phyloP scores from a whole-genome alignment of 805 yeast species.

The Komagataella pastoris region DNA sequence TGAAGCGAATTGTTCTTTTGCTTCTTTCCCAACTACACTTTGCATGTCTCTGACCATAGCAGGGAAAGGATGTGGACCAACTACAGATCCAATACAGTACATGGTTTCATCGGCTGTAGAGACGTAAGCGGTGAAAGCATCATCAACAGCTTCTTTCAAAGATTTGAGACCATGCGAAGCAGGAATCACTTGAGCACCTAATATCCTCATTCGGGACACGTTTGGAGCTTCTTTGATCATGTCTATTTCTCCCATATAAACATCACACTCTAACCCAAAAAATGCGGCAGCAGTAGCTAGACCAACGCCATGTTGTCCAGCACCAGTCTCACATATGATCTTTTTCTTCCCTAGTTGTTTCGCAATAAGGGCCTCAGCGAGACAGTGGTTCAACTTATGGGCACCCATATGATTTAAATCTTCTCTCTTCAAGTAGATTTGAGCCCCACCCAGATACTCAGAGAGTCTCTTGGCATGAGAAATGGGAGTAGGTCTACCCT shows the following conservation, averaged over 20 bases:
- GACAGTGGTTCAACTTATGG: constrained; percentile 33
- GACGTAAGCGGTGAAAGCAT: constrained; percentile 5
- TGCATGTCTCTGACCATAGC: constrained; percentile 6
- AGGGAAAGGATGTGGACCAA: constrained; percentile 7
- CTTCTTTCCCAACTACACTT: constrained; percentile 6
- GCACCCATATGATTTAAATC: constrained; percentile 30
- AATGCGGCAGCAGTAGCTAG: constrained; percentile 37
- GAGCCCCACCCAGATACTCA: constrained; percentile 3
- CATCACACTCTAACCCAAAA: constrained; percentile 7
- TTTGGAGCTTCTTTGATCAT: constrained; percentile 6
- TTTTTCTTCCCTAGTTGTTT: constrained; percentile 28
- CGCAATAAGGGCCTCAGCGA: constrained; percentile 30
- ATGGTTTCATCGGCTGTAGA: constrained; percentile 4
- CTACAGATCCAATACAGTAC: constrained; percentile 7
- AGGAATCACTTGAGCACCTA: constrained; percentile 6
- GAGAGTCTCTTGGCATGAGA: constrained; percentile 4
- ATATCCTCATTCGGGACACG: constrained; percentile 5
- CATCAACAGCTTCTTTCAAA: constrained; percentile 7
- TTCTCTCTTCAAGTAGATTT: constrained; percentile 4
- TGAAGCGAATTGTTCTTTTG: constrained; percentile 4
- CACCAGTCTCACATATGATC: constrained; percentile 35
- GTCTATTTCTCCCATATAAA: constrained; percentile 6
- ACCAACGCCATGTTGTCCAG: constrained; percentile 39
- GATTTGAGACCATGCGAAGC: constrained; percentile 5
- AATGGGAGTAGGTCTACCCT: constrained; percentile 6